phyloP scores from a whole-genome alignment of 208 protist genomes.

The Wallacemonas sp. region DNA sequence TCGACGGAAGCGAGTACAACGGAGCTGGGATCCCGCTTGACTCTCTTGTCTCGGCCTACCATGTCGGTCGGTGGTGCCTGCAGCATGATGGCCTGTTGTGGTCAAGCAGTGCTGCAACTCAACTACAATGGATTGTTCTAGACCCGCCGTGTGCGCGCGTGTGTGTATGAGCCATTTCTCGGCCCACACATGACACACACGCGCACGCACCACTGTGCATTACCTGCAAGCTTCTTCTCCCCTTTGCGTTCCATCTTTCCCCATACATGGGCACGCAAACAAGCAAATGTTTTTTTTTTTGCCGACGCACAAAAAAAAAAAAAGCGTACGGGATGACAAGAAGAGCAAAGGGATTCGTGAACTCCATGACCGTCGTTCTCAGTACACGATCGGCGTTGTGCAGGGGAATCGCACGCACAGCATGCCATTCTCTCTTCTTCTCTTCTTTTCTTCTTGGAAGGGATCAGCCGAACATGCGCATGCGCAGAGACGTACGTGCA shows the following conservation, averaged over 20 bases:
- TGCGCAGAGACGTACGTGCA: too few relatives aligned
- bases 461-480: too few relatives aligned
- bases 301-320: constrained; percentile 7
- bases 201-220: background rate
- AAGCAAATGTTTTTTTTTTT: background rate
- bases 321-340: too few relatives aligned
- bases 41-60: constrained; percentile 41
- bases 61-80: constrained; percentile 58
- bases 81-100: constrained; percentile 63
- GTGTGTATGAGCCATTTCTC: background rate
- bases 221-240: too few relatives aligned
- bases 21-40: constrained; percentile 53
- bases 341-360: too few relatives aligned
- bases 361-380: too few relatives aligned
- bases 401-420: too few relatives aligned
- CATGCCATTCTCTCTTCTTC: background rate
- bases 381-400: too few relatives aligned
- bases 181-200: background rate
- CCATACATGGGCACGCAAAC: too few relatives aligned
- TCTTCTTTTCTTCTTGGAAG: background rate
- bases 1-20: background rate
- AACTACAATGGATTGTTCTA: constrained; percentile 39
- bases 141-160: background rate
- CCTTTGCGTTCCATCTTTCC: too few relatives aligned
- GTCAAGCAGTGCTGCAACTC: constrained; percentile 69